phyloP scores from a whole-genome alignment of 2,329 filamentous ascomycete species.

The Talaromyces sp. region DNA sequence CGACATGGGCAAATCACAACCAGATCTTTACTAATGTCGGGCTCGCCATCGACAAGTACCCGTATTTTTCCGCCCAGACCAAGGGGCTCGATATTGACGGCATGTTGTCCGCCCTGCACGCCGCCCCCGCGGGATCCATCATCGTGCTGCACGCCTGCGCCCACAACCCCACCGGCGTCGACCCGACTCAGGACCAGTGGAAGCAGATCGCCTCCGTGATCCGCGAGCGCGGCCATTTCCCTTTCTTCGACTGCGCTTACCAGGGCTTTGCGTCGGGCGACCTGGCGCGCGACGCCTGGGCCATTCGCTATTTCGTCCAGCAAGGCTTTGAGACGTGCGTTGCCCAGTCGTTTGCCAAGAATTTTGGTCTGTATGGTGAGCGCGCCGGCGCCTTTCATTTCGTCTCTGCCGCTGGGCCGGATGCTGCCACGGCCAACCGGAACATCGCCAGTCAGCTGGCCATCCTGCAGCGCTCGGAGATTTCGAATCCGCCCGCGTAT shows the following conservation, averaged over 20 bases:
- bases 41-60: constrained; percentile 74
- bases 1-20: constrained; percentile 98
- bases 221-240: constrained; percentile 76
- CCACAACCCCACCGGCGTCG: constrained; percentile 96
- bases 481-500: constrained; percentile 93
- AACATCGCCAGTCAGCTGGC: constrained; percentile 83
- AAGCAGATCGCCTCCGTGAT: constrained; percentile 78
- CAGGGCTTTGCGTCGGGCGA: constrained; percentile 96
- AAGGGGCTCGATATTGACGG: constrained; percentile 89
- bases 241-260: constrained; percentile 98
- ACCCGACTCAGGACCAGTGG: constrained; percentile 93
- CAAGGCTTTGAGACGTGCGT: constrained; percentile 72
- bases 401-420: constrained; percentile 67
- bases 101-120: constrained; percentile 68
- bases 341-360: constrained; percentile 60
- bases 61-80: constrained; percentile 86
- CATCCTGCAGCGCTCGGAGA: constrained; percentile 93
- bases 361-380: constrained; percentile 86
- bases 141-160: constrained; percentile 93
- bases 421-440: constrained; percentile 56
- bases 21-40: constrained; percentile 95
- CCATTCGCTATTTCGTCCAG: constrained; percentile 90
- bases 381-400: constrained; percentile 95
- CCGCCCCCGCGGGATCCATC: constrained; percentile 73
- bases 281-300: constrained; percentile 76